A percentile compares a stretch with the other conserved stretches of the same genome.
These are phyloP conservation scores for Apiotrichum porosum DNA, from an alignment of 1,284 basidiomycete species.

Conservation along the genomic window DNA sequence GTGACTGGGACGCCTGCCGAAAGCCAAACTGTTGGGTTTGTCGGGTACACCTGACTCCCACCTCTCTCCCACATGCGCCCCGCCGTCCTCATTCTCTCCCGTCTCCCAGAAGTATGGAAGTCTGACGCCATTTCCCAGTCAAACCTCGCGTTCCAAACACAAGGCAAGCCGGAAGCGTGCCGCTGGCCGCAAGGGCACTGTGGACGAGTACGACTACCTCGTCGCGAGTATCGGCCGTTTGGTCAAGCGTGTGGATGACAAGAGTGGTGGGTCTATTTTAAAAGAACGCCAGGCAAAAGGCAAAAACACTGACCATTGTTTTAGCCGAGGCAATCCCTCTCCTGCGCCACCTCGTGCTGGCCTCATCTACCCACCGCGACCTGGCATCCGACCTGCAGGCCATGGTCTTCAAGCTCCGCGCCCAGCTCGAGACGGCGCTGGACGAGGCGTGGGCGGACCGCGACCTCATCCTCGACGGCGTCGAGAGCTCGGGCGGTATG, in stretches of 20 bases:
- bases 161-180: constrained; percentile 69
- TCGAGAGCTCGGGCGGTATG: constrained; percentile 32
- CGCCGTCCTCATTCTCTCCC: no score
- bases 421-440: constrained; percentile 23
- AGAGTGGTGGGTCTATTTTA: constrained; percentile 36
- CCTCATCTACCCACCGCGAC: constrained; percentile 30
- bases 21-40: no score
- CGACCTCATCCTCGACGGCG: constrained; percentile 28
- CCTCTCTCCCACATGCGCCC: no score
- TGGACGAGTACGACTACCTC: constrained; percentile 95
- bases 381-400: constrained; percentile 34
- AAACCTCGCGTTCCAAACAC: constrained; percentile 56
- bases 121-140: no score
- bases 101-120: no score
- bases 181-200: constrained; percentile 86
- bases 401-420: constrained; percentile 29
- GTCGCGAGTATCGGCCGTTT: constrained; percentile 77
- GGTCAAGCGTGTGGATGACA: constrained; percentile 49
- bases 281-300: no score
- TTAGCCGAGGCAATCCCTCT: constrained; percentile 37
- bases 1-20: no score
- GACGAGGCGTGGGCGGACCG: constrained; percentile 43
- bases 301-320: no score
- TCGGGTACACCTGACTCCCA: no score
- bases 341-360: constrained; percentile 35